These are phyloP conservation scores for Xylariaceae sp. DNA, from an alignment of 2,329 filamentous ascomycete species.

Conservation along the genomic window DNA sequence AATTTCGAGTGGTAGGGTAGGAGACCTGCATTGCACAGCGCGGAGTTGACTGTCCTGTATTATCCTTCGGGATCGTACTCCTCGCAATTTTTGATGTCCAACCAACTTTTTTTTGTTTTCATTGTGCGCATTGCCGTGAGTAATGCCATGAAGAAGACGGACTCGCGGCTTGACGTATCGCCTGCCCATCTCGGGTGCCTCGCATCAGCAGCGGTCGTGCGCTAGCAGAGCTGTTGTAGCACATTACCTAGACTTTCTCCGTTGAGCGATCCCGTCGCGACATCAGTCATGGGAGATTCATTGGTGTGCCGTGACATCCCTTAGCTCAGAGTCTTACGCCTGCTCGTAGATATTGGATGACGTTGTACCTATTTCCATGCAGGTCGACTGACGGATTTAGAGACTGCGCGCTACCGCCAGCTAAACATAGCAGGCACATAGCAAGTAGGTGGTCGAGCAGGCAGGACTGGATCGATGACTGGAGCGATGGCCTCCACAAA, in stretches of 20 bases:
- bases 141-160: slow-evolving; percentile 41
- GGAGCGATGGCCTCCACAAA: not conserved
- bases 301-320: not conserved
- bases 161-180: not conserved
- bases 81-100: slow-evolving; percentile 45
- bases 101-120: slow-evolving; percentile 34
- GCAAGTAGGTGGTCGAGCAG: too few relatives aligned
- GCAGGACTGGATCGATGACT: too few relatives aligned
- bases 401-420: not conserved
- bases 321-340: not conserved
- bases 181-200: not conserved
- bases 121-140: slow-evolving; percentile 37
- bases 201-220: not conserved
- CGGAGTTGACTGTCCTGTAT: slow-evolving; percentile 45
- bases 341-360: not conserved
- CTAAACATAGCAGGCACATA: not conserved
- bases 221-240: not conserved
- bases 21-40: slow-evolving; percentile 51
- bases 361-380: not conserved
- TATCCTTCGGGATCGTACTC: slow-evolving; percentile 49
- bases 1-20: slow-evolving; percentile 38
- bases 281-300: not conserved
- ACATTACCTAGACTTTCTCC: not conserved
- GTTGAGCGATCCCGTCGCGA: not conserved
- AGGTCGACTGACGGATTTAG: not conserved